Evolutionary conservation across 2,329 filamentous ascomycete genomes (phyloP).

Genomic region (Nemania sp.): DNA sequence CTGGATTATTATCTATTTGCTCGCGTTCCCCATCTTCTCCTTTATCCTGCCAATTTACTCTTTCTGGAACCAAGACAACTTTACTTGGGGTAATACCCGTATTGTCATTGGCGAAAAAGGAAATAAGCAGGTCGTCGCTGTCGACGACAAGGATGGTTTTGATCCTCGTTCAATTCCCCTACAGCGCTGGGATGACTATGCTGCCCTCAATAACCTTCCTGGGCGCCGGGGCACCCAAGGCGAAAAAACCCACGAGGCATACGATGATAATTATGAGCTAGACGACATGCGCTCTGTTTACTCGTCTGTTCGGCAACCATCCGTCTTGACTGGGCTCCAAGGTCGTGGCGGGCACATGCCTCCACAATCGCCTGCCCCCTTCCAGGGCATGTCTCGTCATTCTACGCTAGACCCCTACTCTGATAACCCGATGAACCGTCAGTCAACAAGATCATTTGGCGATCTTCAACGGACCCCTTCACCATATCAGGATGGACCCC

Average conservation of each 20-base stretch:
- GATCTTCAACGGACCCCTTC: constrained; percentile 57
- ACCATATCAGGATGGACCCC: constrained; percentile 61
- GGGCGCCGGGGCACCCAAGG: constrained; percentile 77
- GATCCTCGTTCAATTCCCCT: constrained; percentile 92
- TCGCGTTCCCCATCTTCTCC: constrained; percentile 94
- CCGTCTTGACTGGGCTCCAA: constrained; percentile 83
- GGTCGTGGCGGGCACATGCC: constrained; percentile 76
- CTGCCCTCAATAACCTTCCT: constrained; percentile 81
- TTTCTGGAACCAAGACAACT: constrained; percentile 99
- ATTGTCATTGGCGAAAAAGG: constrained; percentile 95
- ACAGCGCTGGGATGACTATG: constrained; percentile 97
- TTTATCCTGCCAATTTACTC: constrained; percentile 92
- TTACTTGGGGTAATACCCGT: constrained; percentile 98
- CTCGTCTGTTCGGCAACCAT: constrained; percentile 87
- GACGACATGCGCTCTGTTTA: constrained; percentile 98
- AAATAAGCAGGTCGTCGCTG: constrained; percentile 84
- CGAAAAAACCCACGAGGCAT: constrained; percentile 67
- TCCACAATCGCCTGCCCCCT: constrained; percentile 78
- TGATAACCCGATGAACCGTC: constrained; percentile 61
- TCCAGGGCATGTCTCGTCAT: constrained; percentile 54
- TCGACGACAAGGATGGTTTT: constrained; percentile 78
- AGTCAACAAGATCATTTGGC: constrained; percentile 73
- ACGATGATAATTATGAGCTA: constrained; percentile 87
- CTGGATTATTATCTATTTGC: constrained; percentile 98
- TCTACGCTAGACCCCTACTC: constrained; percentile 52